Base-by-base conservation (phyloP, 2,329 filamentous ascomycete genomes). In the Fusarium sp. region DNA sequence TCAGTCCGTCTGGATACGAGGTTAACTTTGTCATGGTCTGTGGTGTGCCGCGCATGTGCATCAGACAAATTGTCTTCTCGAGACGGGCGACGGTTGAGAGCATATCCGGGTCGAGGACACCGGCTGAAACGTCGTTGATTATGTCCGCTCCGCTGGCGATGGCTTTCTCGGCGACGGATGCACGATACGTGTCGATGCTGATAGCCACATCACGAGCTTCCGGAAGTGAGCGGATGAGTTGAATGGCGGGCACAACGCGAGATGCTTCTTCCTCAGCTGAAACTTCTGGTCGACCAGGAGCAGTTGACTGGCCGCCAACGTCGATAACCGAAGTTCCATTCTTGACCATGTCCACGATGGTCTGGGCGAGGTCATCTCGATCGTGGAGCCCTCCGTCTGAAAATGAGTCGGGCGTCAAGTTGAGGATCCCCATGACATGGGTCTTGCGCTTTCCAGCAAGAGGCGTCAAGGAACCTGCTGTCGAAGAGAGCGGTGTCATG, bases 351-450 rank as follows among this genome's bases (percentile, higher is more conserved):
- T 80, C 72, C 49, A 83, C 80, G 18, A 94, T 84, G 2, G 88
- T 91, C 15, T 83, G 76, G 15, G 84, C 80, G 26, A 96, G 84
- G 66, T 88, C 83, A 15, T 80, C 75, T 24, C 83, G 75, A 42
- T 82, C 80, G 78, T 94, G 87, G 11, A 84, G 75, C 11, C 94
- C 94, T 54, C 94, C 95, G 76, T 98, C 94, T 2, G 95, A 98
- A 83, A 99, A 99, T 12, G 95, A 98, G 81, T 99, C 95, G 1
- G 95, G 95, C 0, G 96, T 98, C 53, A 97, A 83, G 80, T 99
- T 99, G 44, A 98, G 84, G 68, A 99, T 97, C 56, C 92, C 93
- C 96, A 99, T 99, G 71, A 98, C 81, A 44, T 89, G 88, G 1
- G 95, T 98, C 54, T 82, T 84, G 47, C 90, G 87, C 44, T 85